Conservation (phyloP, 1,284 basidiomycete genomes). For the Polyporus tsugae region DNA sequence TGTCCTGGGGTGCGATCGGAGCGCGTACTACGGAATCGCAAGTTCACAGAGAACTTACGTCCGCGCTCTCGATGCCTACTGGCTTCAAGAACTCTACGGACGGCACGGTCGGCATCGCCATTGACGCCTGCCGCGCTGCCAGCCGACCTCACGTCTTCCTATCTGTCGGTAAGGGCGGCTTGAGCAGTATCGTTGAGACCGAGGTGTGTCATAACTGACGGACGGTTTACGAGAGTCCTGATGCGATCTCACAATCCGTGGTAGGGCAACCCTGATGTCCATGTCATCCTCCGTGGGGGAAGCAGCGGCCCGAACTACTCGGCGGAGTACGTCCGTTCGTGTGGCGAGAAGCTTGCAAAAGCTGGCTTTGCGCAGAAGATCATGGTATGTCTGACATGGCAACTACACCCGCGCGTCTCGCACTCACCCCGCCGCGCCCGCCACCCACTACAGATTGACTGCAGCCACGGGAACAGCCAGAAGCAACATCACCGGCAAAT, state of each 20-base stretch:
- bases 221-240: conserved; percentile 2
- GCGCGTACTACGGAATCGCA: conserved; percentile 97
- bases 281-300: conserved; percentile 91
- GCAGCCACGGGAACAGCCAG: conserved; percentile 93
- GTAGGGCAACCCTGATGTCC: conserved; percentile 88
- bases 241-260: conserved; percentile 7
- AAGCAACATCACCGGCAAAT: conserved; percentile 89
- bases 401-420: conserved; percentile 6
- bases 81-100: conserved; percentile 84
- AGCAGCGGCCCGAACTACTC: conserved; percentile 87
- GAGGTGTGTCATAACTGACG: conserved; percentile 54
- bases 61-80: conserved; percentile 90
- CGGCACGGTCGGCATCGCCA: conserved; percentile 82
- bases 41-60: conserved; percentile 89
- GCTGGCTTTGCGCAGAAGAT: conserved; percentile 83
- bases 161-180: conserved; percentile 91
- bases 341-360: conserved; percentile 80
- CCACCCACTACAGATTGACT: conserved; percentile 74
- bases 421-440: conserved; percentile 9
- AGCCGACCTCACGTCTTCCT: conserved; percentile 91
- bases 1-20: conserved; percentile 98
- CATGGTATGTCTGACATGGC: conserved; percentile 66
- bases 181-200: conserved; percentile 93
- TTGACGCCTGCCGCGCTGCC: conserved; percentile 93
- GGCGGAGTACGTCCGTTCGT: conserved; percentile 81